Percentiles rank a stretch among this genome's conserved stretches.
These are phyloP conservation scores for Candida sp. DNA, from an alignment of 1,139 yeast genomes.

Conservation along the genomic window DNA sequence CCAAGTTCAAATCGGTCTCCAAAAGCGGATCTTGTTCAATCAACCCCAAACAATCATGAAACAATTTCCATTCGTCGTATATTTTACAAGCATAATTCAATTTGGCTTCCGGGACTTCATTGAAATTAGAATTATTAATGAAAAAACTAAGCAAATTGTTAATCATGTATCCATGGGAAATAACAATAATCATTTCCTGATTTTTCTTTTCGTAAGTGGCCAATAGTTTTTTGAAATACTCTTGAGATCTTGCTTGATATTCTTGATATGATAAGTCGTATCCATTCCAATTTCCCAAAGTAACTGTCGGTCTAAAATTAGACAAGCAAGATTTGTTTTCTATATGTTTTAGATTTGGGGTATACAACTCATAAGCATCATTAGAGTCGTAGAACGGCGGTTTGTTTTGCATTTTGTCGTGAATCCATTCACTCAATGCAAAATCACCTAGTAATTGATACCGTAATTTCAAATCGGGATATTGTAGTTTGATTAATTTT, in stretches of 20 bases:
- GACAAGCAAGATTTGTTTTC: slow-evolving; percentile 34
- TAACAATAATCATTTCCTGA: slow-evolving; percentile 36
- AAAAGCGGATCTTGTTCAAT: slow-evolving; percentile 20
- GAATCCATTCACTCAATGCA: slow-evolving; percentile 49
- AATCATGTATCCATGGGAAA: slow-evolving; percentile 43
- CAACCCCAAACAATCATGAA: slow-evolving; percentile 32
- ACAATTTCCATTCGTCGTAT: slow-evolving; percentile 29
- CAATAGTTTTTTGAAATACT: slow-evolving; percentile 38
- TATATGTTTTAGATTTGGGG: slow-evolving; percentile 39
- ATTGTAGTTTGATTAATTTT: slow-evolving; percentile 16
- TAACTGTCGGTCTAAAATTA: slow-evolving; percentile 44
- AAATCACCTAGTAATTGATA: slow-evolving; percentile 45
- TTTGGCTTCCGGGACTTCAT: slow-evolving; percentile 43
- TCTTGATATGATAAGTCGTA: slow-evolving; percentile 40
- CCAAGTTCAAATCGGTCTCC: slow-evolving; percentile 35
- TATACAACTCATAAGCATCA: slow-evolving; percentile 48
- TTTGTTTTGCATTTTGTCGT: slow-evolving; percentile 41
- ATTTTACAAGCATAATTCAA: slow-evolving; percentile 30
- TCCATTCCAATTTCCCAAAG: slow-evolving; percentile 47
- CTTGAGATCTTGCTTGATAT: slow-evolving; percentile 39
- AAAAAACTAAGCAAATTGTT: slow-evolving; percentile 40
- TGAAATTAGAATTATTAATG: slow-evolving; percentile 44
- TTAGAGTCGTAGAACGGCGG: slow-evolving; percentile 45
- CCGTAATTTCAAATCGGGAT: slow-evolving; percentile 32
- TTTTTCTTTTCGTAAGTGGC: slow-evolving; percentile 44